Base-by-base conservation (phyloP, 495 filamentous ascomycete species). In the Penicillium herquei region DNA sequence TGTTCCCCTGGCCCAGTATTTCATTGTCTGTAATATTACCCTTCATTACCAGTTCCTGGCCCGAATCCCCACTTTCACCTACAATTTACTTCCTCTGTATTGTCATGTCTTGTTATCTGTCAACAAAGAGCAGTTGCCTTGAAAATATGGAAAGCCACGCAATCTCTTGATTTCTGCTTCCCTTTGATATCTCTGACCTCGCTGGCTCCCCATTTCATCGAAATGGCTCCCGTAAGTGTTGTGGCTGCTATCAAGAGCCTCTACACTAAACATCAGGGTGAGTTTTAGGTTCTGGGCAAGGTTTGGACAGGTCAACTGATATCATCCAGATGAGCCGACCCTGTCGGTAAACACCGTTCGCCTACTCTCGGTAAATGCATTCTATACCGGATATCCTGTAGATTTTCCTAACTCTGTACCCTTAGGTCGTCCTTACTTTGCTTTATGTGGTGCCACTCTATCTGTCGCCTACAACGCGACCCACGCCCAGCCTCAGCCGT, bases 371-470 rank as follows among this genome's bases (percentile, higher is more conserved):
- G 80, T 84, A 76, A 48, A 50, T 39, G 21, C 34, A 7, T 32
- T 31, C 43, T 1, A n/a, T 26, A n/a, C 39, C 48, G n/a, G 7
- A 51, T 30, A 40, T 21, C n/a, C n/a, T 41, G 39, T 43, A 43
- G 18, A 41, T 13, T 58, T 49, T 55, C 51, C 21, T 32, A 61
- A 18, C 48, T 51, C 32, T 13, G 34, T 37, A 13, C 34, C 49
- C 42, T 18, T 44, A 92, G 83, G 69, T 92, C 51, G 67, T 86
- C 52, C 90, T 93, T 68, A 96, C 92, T 5, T 65, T 90, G 54
- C 68, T 88, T 75, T 98, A 97, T 76, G 90, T 98, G 71, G 72
- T 89, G 33, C 92, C 94, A 33, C 90, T 98, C 78, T 98, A 98
- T 73, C 73, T 93, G 57, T 94, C 86, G 18, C 62, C 82, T 6